Conservation (phyloP, 2,329 filamentous ascomycete species). For the Aspergillus pseudonomiae region DNA sequence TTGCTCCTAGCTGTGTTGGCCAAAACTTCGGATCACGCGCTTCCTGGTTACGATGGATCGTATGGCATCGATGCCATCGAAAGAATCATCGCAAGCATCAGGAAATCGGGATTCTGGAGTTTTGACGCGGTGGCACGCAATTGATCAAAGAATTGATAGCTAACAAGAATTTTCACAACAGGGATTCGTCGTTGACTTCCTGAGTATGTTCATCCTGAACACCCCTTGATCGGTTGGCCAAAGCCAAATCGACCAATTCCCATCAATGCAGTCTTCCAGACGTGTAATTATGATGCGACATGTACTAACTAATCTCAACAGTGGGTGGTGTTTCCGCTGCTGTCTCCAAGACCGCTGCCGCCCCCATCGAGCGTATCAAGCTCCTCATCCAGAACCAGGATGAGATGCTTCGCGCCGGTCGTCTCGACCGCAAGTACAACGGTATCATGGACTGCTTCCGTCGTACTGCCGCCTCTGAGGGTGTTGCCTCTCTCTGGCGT, state of each 20-base stretch:
- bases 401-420: slow-evolving; percentile 99
- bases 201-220: slow-evolving; percentile 74
- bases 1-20: slow-evolving; percentile 15
- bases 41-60: slow-evolving; percentile 2
- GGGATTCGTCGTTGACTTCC: slow-evolving; percentile 97
- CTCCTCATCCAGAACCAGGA: slow-evolving; percentile 99
- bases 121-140: slow-evolving; percentile 6
- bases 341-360: slow-evolving; percentile 99
- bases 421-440: slow-evolving; percentile 95
- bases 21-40: slow-evolving; percentile 15
- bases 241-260: slow-evolving; percentile 13
- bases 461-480: slow-evolving; percentile 86
- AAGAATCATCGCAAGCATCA: background rate
- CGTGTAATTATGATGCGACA: background rate
- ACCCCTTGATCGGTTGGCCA: slow-evolving; percentile 8
- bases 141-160: slow-evolving; percentile 18
- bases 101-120: background rate
- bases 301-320: slow-evolving; percentile 54
- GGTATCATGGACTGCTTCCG: slow-evolving; percentile 96
- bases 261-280: background rate
- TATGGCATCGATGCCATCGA: background rate
- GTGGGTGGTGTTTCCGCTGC: slow-evolving; percentile 99
- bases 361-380: slow-evolving; percentile 99
- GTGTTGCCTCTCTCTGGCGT: slow-evolving; percentile 95
- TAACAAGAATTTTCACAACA: slow-evolving; percentile 47